Percentiles rank a stretch among this genome's conserved stretches.
Conservation (phyloP, 495 filamentous ascomycete species). For the Penicillium odoratum region DNA sequence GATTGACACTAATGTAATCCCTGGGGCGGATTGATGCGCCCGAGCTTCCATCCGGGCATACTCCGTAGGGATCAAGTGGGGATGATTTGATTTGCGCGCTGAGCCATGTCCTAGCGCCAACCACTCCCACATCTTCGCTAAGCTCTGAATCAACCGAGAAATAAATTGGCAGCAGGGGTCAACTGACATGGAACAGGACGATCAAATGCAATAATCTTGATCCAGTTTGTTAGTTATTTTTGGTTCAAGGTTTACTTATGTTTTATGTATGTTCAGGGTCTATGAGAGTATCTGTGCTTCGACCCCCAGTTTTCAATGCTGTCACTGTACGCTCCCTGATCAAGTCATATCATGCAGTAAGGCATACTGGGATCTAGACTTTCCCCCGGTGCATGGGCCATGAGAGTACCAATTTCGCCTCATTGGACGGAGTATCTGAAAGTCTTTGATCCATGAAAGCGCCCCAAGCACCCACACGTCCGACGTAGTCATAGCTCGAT, state of each 20-base stretch:
- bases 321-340: slow-evolving; percentile 2
- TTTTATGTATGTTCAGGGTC: slow-evolving; percentile 2
- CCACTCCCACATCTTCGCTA: neutral
- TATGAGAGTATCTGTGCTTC: neutral
- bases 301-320: neutral
- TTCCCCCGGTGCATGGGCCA: neutral
- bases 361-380: slow-evolving; percentile 1
- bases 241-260: neutral
- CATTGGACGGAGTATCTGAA: neutral
- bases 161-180: slow-evolving; percentile 10
- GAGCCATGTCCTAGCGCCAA: neutral
- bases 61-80: neutral
- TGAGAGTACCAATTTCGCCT: neutral
- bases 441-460: slow-evolving; percentile 3
- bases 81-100: neutral
- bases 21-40: slow-evolving; percentile 1
- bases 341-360: slow-evolving; percentile 7
- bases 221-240: neutral
- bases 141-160: neutral
- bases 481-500: neutral
- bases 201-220: neutral
- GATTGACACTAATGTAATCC: neutral
- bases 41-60: neutral
- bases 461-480: slow-evolving; percentile 4
- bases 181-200: slow-evolving; percentile 13